Conservation (phyloP, 1,284 basidiomycete species). For the Moniliella sp. region DNA sequence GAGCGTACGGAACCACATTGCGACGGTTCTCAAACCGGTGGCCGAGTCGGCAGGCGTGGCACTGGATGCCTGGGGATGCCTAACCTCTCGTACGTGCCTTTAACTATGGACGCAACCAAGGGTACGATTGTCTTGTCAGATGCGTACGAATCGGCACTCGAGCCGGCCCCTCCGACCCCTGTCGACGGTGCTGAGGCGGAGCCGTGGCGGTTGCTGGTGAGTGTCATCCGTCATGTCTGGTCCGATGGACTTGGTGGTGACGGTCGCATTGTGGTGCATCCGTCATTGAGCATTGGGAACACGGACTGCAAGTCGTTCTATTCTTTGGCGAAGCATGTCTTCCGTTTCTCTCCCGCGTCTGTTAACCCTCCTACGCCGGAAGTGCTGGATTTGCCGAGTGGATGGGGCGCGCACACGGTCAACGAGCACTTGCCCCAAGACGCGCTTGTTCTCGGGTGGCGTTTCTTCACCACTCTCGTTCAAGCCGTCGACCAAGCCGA, state of each 20-base stretch:
- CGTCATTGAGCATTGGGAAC: conserved; percentile 41
- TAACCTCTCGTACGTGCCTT: background rate
- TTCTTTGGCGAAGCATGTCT: conserved; percentile 41
- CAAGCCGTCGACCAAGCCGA: conserved; percentile 34
- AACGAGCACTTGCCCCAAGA: conserved; percentile 39
- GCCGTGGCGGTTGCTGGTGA: conserved; percentile 39
- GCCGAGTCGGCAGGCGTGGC: background rate
- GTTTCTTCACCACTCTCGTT: conserved; percentile 39
- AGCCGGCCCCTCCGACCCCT: conserved; percentile 43
- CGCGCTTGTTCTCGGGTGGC: conserved; percentile 36
- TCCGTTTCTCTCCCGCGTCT: conserved; percentile 38
- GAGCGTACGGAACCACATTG: conserved; percentile 7
- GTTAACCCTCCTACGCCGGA: too few species aligned
- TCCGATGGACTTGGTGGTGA: conserved; percentile 25
- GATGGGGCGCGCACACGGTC: conserved; percentile 43
- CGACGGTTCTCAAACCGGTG: background rate
- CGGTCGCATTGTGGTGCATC: conserved; percentile 37
- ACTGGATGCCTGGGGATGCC: conserved; percentile 21
- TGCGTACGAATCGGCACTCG: conserved; percentile 37
- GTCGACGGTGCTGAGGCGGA: conserved; percentile 26
- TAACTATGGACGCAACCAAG: background rate
- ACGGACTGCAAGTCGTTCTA: conserved; percentile 42
- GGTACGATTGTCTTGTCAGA: conserved; percentile 13
- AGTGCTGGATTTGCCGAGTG: conserved; percentile 28
- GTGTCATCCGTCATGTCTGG: conserved; percentile 38